Evolutionary conservation across 2,329 filamentous ascomycete genomes (phyloP).

Genomic region (Epichloe aotearoae): DNA sequence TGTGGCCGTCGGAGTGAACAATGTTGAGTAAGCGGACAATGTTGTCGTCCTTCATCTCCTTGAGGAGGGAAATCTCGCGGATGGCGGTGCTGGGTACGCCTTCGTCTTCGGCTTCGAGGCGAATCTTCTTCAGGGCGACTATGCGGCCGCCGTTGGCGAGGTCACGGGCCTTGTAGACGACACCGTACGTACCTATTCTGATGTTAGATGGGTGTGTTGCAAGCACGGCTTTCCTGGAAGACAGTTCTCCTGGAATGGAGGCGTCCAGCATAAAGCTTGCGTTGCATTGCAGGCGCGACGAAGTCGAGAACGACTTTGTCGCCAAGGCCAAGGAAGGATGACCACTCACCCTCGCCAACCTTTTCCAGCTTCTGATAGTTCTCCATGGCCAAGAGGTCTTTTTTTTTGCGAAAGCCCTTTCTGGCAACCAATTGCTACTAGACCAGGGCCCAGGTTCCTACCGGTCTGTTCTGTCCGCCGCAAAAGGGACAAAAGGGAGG

Average conservation of each 20-base stretch:
- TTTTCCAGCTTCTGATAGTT: conserved; percentile 97
- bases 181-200: conserved; percentile 73
- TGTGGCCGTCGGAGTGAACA: conserved; percentile 87
- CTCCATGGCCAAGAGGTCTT: conserved; percentile 49
- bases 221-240: not conserved
- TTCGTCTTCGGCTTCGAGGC: conserved; percentile 88
- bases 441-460: not conserved
- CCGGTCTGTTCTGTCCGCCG: not conserved
- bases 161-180: conserved; percentile 89
- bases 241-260: not conserved
- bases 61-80: conserved; percentile 84
- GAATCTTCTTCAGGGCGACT: conserved; percentile 89
- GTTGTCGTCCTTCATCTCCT: conserved; percentile 87
- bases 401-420: not conserved
- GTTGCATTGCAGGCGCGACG: not conserved
- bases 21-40: conserved; percentile 84
- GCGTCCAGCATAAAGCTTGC: not conserved
- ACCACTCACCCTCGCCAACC: conserved; percentile 71
- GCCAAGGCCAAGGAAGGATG: too few relatives aligned
- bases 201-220: not conserved
- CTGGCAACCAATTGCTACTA: not conserved
- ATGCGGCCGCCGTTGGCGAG: conserved; percentile 71
- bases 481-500: not conserved
- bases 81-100: conserved; percentile 87
- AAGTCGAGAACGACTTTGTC: too few relatives aligned